Percentiles rank a stretch among this genome's conserved stretches.
These are phyloP conservation scores for Phytophthora foliorum DNA, from an alignment of 352 stramenopile genomes.

Conservation along the genomic window DNA sequence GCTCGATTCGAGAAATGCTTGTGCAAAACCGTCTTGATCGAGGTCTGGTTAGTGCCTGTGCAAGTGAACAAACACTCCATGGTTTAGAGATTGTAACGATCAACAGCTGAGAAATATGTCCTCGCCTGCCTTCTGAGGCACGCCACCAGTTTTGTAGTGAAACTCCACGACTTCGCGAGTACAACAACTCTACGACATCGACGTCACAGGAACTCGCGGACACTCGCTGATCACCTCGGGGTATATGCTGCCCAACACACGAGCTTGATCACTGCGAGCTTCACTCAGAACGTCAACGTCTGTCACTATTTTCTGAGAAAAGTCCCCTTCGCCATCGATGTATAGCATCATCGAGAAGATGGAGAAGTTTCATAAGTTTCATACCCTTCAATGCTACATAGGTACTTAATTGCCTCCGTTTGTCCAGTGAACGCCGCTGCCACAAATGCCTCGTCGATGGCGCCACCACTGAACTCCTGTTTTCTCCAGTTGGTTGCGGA, in stretches of 20 bases:
- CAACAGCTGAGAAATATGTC: not conserved
- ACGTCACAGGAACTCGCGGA: not conserved
- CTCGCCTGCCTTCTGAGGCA: not conserved
- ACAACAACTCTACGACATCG: slow-evolving; percentile 4
- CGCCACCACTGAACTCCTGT: not conserved
- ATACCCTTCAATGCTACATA: slow-evolving; percentile 5
- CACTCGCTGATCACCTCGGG: slow-evolving; percentile 1
- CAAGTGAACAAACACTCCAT: slow-evolving; percentile 9
- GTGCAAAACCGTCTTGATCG: not conserved
- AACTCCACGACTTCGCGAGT: slow-evolving; percentile 14
- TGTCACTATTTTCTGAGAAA: not conserved
- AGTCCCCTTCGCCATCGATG: not conserved
- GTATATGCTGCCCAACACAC: not conserved
- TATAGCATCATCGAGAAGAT: not conserved
- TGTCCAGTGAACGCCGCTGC: not conserved
- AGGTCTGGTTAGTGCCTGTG: not conserved
- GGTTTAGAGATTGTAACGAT: slow-evolving; percentile 2
- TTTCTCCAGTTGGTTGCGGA: not conserved
- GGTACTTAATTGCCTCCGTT: slow-evolving; percentile 6
- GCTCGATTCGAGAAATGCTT: not conserved
- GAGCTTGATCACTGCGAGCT: not conserved
- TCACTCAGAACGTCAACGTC: not conserved
- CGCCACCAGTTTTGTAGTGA: not conserved
- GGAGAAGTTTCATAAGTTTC: slow-evolving; percentile 4
- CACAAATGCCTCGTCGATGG: not conserved